These are phyloP conservation scores for Sicyos baderoa DNA, from an alignment of 306 rosid species.

Conservation along the genomic window DNA sequence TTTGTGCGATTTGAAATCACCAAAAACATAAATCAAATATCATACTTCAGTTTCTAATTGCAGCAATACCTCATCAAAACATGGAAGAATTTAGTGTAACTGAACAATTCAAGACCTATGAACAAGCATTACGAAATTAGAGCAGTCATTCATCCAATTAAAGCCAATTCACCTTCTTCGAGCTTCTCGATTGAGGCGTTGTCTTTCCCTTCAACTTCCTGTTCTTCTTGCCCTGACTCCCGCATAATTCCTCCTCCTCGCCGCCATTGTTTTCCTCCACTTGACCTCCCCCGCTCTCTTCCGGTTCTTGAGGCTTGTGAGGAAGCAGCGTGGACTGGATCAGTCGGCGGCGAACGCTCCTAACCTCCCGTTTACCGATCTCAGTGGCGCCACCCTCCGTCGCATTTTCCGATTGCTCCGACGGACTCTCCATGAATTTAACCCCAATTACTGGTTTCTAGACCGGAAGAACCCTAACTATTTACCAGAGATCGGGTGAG, in stretches of 20 bases:
- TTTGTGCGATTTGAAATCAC: neutral
- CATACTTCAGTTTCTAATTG: neutral
- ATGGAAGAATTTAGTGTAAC: neutral
- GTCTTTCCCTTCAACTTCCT: constrained; percentile 34
- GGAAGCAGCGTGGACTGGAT: constrained; percentile 70
- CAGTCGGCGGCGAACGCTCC: constrained; percentile 35
- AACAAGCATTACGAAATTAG: neutral
- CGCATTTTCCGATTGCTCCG: constrained; percentile 11
- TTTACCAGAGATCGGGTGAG: neutral
- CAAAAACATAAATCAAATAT: neutral
- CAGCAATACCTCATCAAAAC: neutral
- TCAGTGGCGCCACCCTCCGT: constrained; percentile 19
- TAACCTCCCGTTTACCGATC: constrained; percentile 19
- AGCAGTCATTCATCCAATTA: neutral
- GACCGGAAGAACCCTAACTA: neutral
- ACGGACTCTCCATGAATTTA: constrained; percentile 25
- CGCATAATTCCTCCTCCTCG: constrained; percentile 36
- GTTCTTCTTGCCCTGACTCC: constrained; percentile 36
- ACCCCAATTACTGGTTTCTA: neutral
- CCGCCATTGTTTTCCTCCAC: constrained; percentile 24
- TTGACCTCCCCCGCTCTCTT: constrained; percentile 25
- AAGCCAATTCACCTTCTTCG: constrained; percentile 42
- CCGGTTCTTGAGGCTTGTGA: constrained; percentile 35
- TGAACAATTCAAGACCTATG: neutral
- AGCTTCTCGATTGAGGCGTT: constrained; percentile 29